Evolutionary conservation across 306 rosid species (phyloP).

Genomic region (Gillenia trifoliata): DNA sequence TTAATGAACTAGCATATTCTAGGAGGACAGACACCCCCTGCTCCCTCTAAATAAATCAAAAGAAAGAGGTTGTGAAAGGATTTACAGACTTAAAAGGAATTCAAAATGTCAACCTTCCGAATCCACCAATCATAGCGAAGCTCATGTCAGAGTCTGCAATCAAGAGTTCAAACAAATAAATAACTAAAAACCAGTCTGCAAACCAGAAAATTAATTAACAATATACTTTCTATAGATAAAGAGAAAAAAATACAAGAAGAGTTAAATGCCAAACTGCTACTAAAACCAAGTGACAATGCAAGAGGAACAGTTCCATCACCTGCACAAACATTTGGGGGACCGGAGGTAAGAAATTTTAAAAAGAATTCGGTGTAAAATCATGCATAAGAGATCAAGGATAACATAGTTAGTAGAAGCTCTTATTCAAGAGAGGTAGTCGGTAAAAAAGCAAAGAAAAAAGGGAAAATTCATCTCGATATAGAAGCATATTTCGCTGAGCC

Average conservation of each 20-base stretch:
- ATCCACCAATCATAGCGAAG: constrained; percentile 68
- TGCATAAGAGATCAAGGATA: not conserved
- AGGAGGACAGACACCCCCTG: not conserved
- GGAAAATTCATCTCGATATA: not conserved
- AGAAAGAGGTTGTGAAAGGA: not conserved
- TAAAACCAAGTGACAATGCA: constrained; percentile 74
- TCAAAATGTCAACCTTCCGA: constrained; percentile 45
- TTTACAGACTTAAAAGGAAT: not conserved
- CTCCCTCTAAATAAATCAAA: not conserved
- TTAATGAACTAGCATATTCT: not conserved
- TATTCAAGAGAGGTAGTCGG: not conserved
- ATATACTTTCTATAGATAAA: not conserved
- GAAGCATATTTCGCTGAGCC: not conserved
- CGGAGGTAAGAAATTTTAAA: not conserved
- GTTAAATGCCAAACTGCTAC: constrained; percentile 63
- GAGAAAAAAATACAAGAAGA: constrained; percentile 3
- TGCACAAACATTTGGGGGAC: constrained; percentile 11
- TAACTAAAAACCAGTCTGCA: too few species aligned
- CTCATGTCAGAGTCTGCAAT: constrained; percentile 88
- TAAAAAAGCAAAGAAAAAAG: not conserved
- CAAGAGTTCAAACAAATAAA: too few species aligned
- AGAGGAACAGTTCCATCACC: constrained; percentile 88
- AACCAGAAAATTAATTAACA: not conserved
- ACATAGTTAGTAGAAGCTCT: not conserved
- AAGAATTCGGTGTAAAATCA: not conserved